phyloP scores from a whole-genome alignment of 2,329 filamentous ascomycete species.

The Aspergillus oerlinghausenensis region DNA sequence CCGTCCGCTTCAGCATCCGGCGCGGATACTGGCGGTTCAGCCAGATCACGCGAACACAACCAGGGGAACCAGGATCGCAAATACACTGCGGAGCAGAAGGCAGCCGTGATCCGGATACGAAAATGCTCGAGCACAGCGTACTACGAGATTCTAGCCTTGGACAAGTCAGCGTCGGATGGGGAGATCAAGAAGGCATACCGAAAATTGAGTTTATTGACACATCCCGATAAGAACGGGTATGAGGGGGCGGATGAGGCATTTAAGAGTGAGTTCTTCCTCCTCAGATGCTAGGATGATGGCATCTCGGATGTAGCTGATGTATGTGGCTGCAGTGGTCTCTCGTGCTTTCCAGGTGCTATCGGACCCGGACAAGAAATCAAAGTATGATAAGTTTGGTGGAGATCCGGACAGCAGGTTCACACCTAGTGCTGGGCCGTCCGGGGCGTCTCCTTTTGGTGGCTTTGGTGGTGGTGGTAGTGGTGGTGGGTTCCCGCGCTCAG shows the following conservation, averaged over 20 bases:
- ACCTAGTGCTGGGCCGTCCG: constrained; percentile 41
- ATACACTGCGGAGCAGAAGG: constrained; percentile 86
- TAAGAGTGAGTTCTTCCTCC: constrained; percentile 60
- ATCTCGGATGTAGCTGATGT: constrained; percentile 61
- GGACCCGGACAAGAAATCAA: constrained; percentile 86
- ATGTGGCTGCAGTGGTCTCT: constrained; percentile 64
- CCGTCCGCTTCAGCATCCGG: constrained; percentile 45
- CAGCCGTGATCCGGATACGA: constrained; percentile 83
- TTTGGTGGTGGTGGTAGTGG: constrained; percentile 44
- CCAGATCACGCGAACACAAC: constrained; percentile 45
- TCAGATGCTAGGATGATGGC: not conserved
- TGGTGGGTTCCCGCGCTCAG: constrained; percentile 43
- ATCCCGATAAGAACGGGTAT: constrained; percentile 98
- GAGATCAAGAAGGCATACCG: constrained; percentile 98
- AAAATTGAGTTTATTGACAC: constrained; percentile 87
- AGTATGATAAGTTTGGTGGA: constrained; percentile 82
- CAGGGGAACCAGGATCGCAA: constrained; percentile 51
- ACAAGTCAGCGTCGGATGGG: constrained; percentile 63
- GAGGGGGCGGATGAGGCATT: constrained; percentile 95
- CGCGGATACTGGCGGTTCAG: constrained; percentile 40
- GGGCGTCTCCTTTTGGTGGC: constrained; percentile 41
- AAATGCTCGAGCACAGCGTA: constrained; percentile 81
- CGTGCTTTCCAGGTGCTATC: constrained; percentile 89
- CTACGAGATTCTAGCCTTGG: constrained; percentile 86
- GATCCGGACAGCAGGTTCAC: constrained; percentile 88